Base-by-base conservation (phyloP, 1,139 yeast genomes). In the Yamadazyma jaroonii region DNA sequence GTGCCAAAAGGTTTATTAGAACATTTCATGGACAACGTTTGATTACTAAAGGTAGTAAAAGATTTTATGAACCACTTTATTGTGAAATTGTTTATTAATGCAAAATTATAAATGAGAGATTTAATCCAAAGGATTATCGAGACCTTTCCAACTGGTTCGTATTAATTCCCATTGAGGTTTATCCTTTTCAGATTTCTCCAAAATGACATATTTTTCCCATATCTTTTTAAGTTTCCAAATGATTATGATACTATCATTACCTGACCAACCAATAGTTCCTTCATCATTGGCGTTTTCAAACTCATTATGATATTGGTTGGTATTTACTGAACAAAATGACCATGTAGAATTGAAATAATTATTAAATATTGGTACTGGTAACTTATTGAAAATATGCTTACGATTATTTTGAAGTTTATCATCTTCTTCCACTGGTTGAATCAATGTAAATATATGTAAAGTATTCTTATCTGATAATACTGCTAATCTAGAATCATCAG, bases 401-500 rank as follows among this genome's bases (percentile, higher is more conserved):
- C 87, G 74, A 54, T 86, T 81, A n/a, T 34, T 25, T 20, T 47
- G 52, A 3, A 32, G 14, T n/a, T 31, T 35, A 5, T 20, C 11
- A 3, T 31, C 32, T 9, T 36, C 42, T 10, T 25, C 34, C 2
- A 28, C 21, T 9, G 36, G 20, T 21, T 41, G 40, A n/a, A 35
- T 31, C 25, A 82, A 62, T 51, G 82, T 84, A 61, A 80, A 92
- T 5, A 92, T 77, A 61, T 92, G 98, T 39, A 92, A 63, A 1
- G 97, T 92, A 49, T 79, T 83, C 56, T 92, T 92, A 60, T 88
- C 96, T 10, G 95, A 84, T 25, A 92, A 67, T 3, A 88, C 90
- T 0, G 97, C 97, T 37, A 92, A 64, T 49, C 80, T 77, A 6
- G 80, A 61, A 36, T 87, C 89, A 45, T 81, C 74, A 14, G 85